Conservation (phyloP, 2,329 filamentous ascomycete species). For the Cytospora mali region DNA sequence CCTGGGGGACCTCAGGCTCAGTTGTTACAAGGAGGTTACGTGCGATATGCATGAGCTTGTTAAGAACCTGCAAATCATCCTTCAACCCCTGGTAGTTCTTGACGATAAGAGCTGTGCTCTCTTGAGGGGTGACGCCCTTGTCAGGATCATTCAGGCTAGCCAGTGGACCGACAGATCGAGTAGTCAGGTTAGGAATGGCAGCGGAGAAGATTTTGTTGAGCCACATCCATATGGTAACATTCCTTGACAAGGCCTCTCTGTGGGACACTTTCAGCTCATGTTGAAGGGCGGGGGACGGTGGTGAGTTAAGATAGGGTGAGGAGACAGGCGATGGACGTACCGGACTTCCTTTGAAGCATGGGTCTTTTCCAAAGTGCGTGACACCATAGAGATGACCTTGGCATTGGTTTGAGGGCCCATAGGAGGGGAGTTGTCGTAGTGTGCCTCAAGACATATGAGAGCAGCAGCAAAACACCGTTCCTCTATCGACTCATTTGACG, state of each 20-base stretch:
- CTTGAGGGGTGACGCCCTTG: slow-evolving; percentile 60
- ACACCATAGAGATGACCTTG: slow-evolving; percentile 59
- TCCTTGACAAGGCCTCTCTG: slow-evolving; percentile 62
- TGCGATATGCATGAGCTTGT: slow-evolving; percentile 69
- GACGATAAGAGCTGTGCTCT: slow-evolving; percentile 64
- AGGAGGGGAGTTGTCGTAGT: slow-evolving; percentile 58
- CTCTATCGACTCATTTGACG: slow-evolving; percentile 56
- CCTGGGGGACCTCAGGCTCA: slow-evolving; percentile 66
- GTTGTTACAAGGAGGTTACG: slow-evolving; percentile 66
- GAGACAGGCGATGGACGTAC: slow-evolving; percentile 40
- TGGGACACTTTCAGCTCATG: slow-evolving; percentile 3
- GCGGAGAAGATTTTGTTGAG: slow-evolving; percentile 63
- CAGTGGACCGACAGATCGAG: slow-evolving; percentile 59
- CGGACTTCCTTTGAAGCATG: slow-evolving; percentile 62
- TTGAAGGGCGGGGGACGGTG: background rate
- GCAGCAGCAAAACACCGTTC: slow-evolving; percentile 64
- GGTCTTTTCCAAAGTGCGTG: slow-evolving; percentile 65
- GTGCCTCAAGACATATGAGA: slow-evolving; percentile 63
- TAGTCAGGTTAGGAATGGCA: slow-evolving; percentile 62
- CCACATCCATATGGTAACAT: slow-evolving; percentile 68
- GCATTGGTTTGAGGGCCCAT: slow-evolving; percentile 60
- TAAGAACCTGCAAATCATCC: slow-evolving; percentile 64
- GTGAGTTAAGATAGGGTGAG: background rate
- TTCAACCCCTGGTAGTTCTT: slow-evolving; percentile 64
- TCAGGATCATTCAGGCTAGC: slow-evolving; percentile 57